Conservation (phyloP, 2,329 filamentous ascomycete genomes). For the Sclerotinia borealis region DNA sequence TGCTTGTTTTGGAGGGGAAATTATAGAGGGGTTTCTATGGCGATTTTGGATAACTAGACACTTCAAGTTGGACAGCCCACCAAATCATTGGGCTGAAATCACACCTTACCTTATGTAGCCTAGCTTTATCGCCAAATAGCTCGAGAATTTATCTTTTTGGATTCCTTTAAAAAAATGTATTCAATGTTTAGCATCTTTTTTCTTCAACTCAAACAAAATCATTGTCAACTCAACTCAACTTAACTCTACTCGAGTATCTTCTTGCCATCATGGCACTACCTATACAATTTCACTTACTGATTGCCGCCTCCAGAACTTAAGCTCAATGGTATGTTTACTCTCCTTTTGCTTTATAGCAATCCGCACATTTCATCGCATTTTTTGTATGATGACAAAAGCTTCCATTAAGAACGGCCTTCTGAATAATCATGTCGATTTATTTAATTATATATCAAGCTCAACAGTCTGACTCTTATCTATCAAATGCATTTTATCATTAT, state of each 20-base stretch:
- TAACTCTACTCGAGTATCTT: not conserved
- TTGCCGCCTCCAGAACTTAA: not conserved
- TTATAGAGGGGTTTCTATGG: constrained; percentile 12
- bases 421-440: constrained; percentile 52
- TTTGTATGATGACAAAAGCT: constrained; percentile 49
- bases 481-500: not conserved
- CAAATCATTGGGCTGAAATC: not conserved
- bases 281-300: not conserved
- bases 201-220: not conserved
- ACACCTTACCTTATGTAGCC: not conserved
- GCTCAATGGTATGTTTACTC: not conserved
- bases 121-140: constrained; percentile 2
- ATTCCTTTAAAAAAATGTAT: not conserved
- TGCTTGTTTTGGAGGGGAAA: constrained; percentile 10
- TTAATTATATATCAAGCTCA: constrained; percentile 56
- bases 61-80: not conserved
- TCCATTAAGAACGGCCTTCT: constrained; percentile 61
- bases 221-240: not conserved
- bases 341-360: not conserved
- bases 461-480: constrained; percentile 47
- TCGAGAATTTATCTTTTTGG: not conserved
- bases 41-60: constrained; percentile 10
- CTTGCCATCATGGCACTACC: not conserved
- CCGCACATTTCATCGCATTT: constrained; percentile 4
- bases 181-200: not conserved